These are phyloP conservation scores for Penicillium salamii DNA, from an alignment of 495 filamentous ascomycete genomes.

Conservation along the genomic window DNA sequence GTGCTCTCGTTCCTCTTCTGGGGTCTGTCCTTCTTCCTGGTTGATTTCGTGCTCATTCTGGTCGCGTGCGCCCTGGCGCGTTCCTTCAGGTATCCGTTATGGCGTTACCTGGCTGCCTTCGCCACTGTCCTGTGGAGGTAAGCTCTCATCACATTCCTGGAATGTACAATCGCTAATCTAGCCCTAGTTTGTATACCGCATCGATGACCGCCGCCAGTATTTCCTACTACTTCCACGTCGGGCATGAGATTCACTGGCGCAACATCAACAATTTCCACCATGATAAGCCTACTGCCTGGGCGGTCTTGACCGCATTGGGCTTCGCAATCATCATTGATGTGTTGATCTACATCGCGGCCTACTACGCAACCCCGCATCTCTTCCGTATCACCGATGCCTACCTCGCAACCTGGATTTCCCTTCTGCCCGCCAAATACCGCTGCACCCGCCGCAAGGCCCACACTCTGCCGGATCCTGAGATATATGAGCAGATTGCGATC, in stretches of 20 bases:
- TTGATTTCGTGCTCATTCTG: conserved; percentile 20
- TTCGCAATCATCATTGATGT: conserved; percentile 3
- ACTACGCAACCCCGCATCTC: conserved; percentile 13
- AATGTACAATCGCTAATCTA: not conserved
- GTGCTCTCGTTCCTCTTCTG: conserved; percentile 11
- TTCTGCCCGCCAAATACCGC: conserved; percentile 1
- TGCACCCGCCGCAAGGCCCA: conserved; percentile 1
- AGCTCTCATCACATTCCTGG: not conserved
- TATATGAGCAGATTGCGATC: conserved; percentile 14
- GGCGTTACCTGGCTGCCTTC: conserved; percentile 8
- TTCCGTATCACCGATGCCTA: conserved; percentile 5
- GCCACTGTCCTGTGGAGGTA: conserved; percentile 8
- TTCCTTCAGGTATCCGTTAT: conserved; percentile 2
- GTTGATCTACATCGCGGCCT: conserved; percentile 5
- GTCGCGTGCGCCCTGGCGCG: conserved; percentile 15
- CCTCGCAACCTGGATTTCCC: conserved; percentile 6
- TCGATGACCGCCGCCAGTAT: conserved; percentile 12
- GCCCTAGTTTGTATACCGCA: conserved; percentile 3
- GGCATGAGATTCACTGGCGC: conserved; percentile 17
- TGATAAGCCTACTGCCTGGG: not conserved
- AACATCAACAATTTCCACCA: not conserved
- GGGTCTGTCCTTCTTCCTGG: conserved; percentile 25
- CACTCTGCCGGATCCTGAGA: not conserved
- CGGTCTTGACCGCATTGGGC: conserved; percentile 5
- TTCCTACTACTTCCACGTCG: conserved; percentile 11